Evolutionary conservation across 108 stramenopile species (phyloP), one percentile per base, ranked within the genome.

Genomic region (Discostella stelligeroides): DNA sequence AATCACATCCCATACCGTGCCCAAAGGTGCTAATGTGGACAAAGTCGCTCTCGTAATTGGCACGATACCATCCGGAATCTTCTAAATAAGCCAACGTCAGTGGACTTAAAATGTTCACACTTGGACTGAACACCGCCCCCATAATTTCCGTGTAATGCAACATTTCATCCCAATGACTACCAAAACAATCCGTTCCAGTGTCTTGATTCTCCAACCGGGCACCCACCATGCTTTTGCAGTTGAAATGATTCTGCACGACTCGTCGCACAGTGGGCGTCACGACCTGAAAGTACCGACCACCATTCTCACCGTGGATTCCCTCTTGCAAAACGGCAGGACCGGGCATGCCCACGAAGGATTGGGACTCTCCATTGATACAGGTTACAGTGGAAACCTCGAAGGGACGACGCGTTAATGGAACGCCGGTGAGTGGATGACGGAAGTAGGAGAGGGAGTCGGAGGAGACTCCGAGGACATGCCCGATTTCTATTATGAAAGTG

Each of bases 351-450:
- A 79, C 73, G 24, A 43, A 70, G 13, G 70, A 29, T 40, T 65
- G 66, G 37, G 54, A 41, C 15, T 39, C 60, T 0, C 78, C 82
- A 70, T 79, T 68, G 8, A 76, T 69, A 75, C 82, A 82, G 0
- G 54, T 79, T 1, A 79, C 82, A 9, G 50, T 50, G 50, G 28
- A 58, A 2, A 80, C 14, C 25, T 60, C 50, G 45, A 85, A 85
- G 28, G 79, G 85, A 30, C 64, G 62, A 29, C 30, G 55, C 4
- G 72, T 75, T 39, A 54, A 78, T 13, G 64, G 54, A 17, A 78
- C 66, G 50, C 87, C 91, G 6, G 87, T 91, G 56, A 88, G 85
- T 4, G 87, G 58, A 55, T 94, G 84, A 63, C 89, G 82, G 66
- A 78, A 95, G 76, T 88, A 86, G 18, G 74, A 82, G 53, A 84